A percentile compares a stretch with the other conserved stretches of the same genome.
These are phyloP conservation scores for Anethum foeniculum DNA, from an alignment of 140 eudicot species.

Conservation along the genomic window DNA sequence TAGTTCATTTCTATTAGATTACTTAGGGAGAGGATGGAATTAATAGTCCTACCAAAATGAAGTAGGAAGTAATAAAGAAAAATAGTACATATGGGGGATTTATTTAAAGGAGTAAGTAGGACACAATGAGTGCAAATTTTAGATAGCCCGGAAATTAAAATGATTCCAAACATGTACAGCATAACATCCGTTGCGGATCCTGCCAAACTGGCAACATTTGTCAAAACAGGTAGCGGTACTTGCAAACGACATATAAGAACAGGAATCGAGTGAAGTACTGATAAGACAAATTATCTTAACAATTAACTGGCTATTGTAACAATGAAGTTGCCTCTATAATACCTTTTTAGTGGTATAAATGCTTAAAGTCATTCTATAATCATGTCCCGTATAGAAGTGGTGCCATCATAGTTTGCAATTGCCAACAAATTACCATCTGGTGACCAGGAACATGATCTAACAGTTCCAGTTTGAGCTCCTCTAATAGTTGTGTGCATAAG, in stretches of 20 bases:
- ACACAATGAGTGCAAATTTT: background rate
- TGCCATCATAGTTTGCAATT: constrained; percentile 85
- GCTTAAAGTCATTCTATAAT: constrained; percentile 50
- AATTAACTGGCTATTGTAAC: background rate
- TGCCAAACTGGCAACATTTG: background rate
- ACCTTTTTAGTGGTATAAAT: constrained; percentile 78
- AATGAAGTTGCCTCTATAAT: background rate
- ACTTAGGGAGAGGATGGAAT: background rate
- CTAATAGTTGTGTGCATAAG: constrained; percentile 59
- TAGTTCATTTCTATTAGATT: background rate
- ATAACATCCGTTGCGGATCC: too few species aligned
- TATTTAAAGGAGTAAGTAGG: background rate
- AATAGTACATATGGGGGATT: background rate
- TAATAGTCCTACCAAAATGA: background rate
- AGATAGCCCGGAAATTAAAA: background rate
- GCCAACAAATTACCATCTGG: constrained; percentile 73
- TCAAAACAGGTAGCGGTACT: background rate
- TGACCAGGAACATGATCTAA: constrained; percentile 92
- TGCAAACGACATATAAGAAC: background rate
- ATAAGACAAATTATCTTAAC: background rate
- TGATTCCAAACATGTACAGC: background rate
- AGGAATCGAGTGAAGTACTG: background rate
- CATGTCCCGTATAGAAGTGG: constrained; percentile 71
- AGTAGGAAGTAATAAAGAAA: background rate
- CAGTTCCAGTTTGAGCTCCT: constrained; percentile 62